Conservation (phyloP, 1,284 basidiomycete genomes). For the Tylopilus orsonianus region DNA sequence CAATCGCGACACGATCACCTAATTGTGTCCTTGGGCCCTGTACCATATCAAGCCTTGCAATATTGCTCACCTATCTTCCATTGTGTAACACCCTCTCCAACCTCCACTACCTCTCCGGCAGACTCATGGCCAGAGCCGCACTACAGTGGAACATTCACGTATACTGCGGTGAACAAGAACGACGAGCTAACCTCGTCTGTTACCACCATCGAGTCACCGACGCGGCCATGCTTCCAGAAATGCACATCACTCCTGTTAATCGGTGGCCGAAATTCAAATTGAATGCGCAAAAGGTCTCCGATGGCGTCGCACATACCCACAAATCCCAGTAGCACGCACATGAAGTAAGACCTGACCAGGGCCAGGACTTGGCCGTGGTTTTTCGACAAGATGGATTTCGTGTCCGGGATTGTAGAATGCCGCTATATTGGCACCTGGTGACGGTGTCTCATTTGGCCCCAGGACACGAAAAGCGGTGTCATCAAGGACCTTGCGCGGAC, state of each 20-base stretch:
- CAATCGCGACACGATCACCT: constrained; percentile 67
- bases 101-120: constrained; percentile 59
- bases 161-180: background rate
- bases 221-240: constrained; percentile 64
- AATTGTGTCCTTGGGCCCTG: background rate
- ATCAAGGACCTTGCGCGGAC: constrained; percentile 52
- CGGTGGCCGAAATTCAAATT: background rate
- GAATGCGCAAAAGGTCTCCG: background rate
- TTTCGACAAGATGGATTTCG: constrained; percentile 61
- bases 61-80: constrained; percentile 53
- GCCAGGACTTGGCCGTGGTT: constrained; percentile 55
- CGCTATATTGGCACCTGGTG: constrained; percentile 49
- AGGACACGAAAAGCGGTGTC: constrained; percentile 52
- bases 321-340: constrained; percentile 64
- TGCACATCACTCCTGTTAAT: constrained; percentile 55
- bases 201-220: constrained; percentile 67
- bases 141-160: constrained; percentile 30
- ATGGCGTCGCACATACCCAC: constrained; percentile 44
- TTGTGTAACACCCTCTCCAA: constrained; percentile 59
- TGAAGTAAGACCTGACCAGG: constrained; percentile 61
- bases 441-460: constrained; percentile 44
- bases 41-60: too few species aligned
- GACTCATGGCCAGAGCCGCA: constrained; percentile 67
- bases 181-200: constrained; percentile 49
- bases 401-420: constrained; percentile 60